These are phyloP conservation scores for Penicillium lividum DNA, from an alignment of 495 filamentous ascomycete genomes.

Conservation along the genomic window DNA sequence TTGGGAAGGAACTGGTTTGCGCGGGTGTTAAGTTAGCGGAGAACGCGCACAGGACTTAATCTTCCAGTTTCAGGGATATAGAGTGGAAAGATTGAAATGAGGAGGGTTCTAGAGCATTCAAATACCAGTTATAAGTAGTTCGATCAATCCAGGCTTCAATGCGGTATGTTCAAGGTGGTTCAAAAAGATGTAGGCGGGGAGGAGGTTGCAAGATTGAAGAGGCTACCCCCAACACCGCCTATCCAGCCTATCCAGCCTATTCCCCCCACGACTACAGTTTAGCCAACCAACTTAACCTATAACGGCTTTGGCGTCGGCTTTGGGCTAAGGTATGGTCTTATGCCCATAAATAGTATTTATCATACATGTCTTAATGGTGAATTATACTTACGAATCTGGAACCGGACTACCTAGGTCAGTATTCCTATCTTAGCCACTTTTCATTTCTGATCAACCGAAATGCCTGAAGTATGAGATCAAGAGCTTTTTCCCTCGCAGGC, in stretches of 20 bases:
- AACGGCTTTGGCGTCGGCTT: no score
- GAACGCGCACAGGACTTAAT: background rate
- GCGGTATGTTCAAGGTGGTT: background rate
- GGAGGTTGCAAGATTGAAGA: background rate
- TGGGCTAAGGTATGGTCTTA: no score
- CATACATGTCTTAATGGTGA: no score
- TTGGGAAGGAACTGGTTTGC: conserved; percentile 4
- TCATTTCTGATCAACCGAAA: no score
- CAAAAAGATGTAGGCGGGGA: conserved; percentile 3
- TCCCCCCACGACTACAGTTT: no score
- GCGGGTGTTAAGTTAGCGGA: background rate
- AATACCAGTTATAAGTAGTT: background rate
- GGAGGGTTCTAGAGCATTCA: background rate
- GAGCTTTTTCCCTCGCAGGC: no score
- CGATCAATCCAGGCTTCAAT: background rate
- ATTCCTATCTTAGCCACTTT: no score
- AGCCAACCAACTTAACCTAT: no score
- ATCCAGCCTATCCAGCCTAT: background rate
- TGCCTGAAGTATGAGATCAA: no score
- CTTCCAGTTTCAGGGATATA: background rate
- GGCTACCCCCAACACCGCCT: background rate
- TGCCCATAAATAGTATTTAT: no score
- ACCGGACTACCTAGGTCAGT: no score
- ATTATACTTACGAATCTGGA: no score
- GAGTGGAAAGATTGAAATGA: background rate